Evolutionary conservation across 192 early-diverging fungal genomes (phyloP), one percentile per base, ranked within the genome.

Genomic region (Thamnidium elegans): DNA sequence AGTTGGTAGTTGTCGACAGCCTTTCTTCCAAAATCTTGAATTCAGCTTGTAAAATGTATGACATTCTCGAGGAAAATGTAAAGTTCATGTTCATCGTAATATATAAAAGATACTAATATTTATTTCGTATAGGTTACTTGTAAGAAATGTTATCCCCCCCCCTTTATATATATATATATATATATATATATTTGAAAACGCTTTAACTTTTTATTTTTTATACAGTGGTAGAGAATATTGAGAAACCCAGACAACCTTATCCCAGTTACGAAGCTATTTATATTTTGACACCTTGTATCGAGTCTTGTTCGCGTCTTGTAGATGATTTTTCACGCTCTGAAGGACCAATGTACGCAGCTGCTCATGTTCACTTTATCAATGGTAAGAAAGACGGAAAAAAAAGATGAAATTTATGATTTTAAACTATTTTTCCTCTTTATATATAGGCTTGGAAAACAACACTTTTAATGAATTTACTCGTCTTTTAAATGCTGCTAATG

Each of bases 1-100:
- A 94, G 76, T 81, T 94, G 47, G 79, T 94, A 1, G 87, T 94
- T 7, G 84, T 91, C 0, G 92, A 94, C 79, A 71, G 77, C 45
- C 83, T 84, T 23, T 82, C 91, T 7, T 63, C 87, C 45, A 89
- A 90, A 61, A 86, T 93, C 30, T 76, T 93, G 13, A 87, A 86
- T 62, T 85, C 83, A 3, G 84, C 88, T 4, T 88, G 87, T 73
- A 90, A 89, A 69, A 94, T 89, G 85, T 83, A 83, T 70, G 83
- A 84, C 65, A 84, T 84, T 74, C 69, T 84, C 32, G 83, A 84
- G 63, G 75, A 79, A 65, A 81, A 82, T 56, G 83, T 94, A 39
- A 92, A 87, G 14, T 39, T 15, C 15, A 23, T 32, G 21, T 10
- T 21, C 7, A 19, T 36, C n/a, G 23, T 3, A 14, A 34, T 53